A percentile compares a stretch with the other conserved stretches of the same genome.
Evolutionary conservation across 2,329 filamentous ascomycete species (phyloP).

Genomic region (Hawksworthiomyces lignivorus): DNA sequence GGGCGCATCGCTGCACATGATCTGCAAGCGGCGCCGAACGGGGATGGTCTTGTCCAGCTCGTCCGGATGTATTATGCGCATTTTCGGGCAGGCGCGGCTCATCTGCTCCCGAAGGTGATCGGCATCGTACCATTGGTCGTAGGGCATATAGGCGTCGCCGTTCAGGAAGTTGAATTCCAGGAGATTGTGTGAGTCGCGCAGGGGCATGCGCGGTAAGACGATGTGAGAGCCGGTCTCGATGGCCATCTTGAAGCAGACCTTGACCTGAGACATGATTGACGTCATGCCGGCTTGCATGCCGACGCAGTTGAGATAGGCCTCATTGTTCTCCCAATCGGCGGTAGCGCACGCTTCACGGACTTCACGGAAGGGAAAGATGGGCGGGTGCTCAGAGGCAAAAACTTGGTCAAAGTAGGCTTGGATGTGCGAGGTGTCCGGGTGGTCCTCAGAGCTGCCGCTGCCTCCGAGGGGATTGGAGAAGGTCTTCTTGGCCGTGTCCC

Average conservation of each 20-base stretch:
- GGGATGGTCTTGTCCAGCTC: conserved; percentile 16
- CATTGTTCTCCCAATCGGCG: conserved; percentile 19
- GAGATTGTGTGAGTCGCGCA: conserved; percentile 23
- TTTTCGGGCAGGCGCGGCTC: conserved; percentile 21
- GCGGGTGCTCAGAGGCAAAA: conserved; percentile 16
- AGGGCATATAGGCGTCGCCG: conserved; percentile 22
- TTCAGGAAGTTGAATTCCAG: conserved; percentile 25
- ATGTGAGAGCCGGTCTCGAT: conserved; percentile 23
- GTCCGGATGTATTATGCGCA: conserved; percentile 23
- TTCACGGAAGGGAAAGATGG: conserved; percentile 18
- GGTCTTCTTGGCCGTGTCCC: conserved; percentile 14
- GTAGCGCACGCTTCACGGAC: conserved; percentile 19
- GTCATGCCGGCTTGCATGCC: conserved; percentile 26
- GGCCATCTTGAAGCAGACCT: conserved; percentile 29
- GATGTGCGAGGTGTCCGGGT: conserved; percentile 9
- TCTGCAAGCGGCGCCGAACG: conserved; percentile 18
- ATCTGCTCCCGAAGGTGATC: conserved; percentile 21
- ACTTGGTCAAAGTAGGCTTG: conserved; percentile 24
- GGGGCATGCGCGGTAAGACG: conserved; percentile 25
- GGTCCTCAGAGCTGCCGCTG: neutral
- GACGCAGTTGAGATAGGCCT: conserved; percentile 24
- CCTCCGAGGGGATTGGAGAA: neutral
- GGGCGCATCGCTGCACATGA: conserved; percentile 17
- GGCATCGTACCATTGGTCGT: conserved; percentile 28
- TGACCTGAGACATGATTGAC: conserved; percentile 26